Conservation (phyloP, 306 rosid genomes). For the Lagenaria siceraria region DNA sequence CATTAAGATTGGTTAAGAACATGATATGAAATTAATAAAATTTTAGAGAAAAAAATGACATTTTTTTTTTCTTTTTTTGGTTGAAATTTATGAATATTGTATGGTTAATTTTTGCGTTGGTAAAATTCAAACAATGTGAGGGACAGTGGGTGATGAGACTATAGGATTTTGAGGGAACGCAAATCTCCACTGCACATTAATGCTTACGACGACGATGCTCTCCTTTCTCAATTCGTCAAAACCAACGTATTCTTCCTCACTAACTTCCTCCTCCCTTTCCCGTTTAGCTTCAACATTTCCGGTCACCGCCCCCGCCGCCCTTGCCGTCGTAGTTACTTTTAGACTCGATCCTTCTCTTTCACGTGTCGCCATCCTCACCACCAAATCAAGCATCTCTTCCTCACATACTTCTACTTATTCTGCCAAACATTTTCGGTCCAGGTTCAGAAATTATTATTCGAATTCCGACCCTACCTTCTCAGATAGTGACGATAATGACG, state of each 20-base stretch:
- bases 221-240: not conserved
- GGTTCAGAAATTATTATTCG: slow-evolving; percentile 15
- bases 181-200: not conserved
- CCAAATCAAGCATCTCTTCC: not conserved
- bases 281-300: not conserved
- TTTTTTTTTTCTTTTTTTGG: too few relatives aligned
- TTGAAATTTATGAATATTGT: too few relatives aligned
- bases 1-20: too few relatives aligned
- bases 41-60: too few relatives aligned
- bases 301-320: not conserved
- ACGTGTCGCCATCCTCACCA: not conserved
- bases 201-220: not conserved
- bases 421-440: not conserved
- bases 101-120: too few relatives aligned
- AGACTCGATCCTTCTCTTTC: not conserved
- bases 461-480: slow-evolving; percentile 15
- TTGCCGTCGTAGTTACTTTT: not conserved
- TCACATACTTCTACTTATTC: not conserved
- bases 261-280: not conserved
- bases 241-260: not conserved
- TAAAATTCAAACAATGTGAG: too few relatives aligned
- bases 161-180: not conserved
- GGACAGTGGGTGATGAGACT: too few relatives aligned
- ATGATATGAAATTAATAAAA: too few relatives aligned
- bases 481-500: slow-evolving; percentile 1